Conservation (phyloP, 345 rosid genomes). For the Citrus hindsii region DNA sequence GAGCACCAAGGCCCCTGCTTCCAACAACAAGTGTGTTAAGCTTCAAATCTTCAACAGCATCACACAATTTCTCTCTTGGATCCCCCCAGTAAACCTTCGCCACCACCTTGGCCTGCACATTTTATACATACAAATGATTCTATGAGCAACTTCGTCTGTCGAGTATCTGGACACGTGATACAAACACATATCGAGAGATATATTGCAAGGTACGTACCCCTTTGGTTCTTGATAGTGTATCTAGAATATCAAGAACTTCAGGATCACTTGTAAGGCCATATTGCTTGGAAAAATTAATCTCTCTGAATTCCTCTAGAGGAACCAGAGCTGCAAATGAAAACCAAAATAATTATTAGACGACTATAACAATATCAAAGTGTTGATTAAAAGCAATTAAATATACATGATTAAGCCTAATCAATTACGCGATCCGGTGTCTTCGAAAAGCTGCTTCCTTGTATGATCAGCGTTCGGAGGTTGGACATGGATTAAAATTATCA, state of each 20-base stretch:
- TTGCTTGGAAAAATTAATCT: slow-evolving; percentile 40
- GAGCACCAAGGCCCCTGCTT: slow-evolving; percentile 49
- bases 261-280: slow-evolving; percentile 40
- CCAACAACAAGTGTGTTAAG: slow-evolving; percentile 47
- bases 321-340: slow-evolving; percentile 35
- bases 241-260: slow-evolving; percentile 38
- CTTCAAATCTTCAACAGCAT: slow-evolving; percentile 47
- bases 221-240: slow-evolving; percentile 32
- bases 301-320: slow-evolving; percentile 44
- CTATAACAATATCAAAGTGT: too few species aligned
- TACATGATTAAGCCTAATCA: neutral
- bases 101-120: slow-evolving; percentile 40
- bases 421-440: slow-evolving; percentile 50
- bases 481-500: slow-evolving; percentile 35
- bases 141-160: too few species aligned
- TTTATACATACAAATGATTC: too few species aligned
- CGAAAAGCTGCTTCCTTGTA: slow-evolving; percentile 44
- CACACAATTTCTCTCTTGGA: slow-evolving; percentile 50
- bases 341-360: neutral
- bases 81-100: slow-evolving; percentile 65
- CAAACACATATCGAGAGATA: too few species aligned
- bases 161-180: too few species aligned
- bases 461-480: slow-evolving; percentile 49
- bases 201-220: slow-evolving; percentile 18
- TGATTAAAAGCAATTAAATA: too few species aligned